A percentile compares a stretch with the other conserved stretches of the same genome.
These are phyloP conservation scores for Cytospora piceae DNA, from an alignment of 2,329 filamentous ascomycete genomes.

Conservation along the genomic window DNA sequence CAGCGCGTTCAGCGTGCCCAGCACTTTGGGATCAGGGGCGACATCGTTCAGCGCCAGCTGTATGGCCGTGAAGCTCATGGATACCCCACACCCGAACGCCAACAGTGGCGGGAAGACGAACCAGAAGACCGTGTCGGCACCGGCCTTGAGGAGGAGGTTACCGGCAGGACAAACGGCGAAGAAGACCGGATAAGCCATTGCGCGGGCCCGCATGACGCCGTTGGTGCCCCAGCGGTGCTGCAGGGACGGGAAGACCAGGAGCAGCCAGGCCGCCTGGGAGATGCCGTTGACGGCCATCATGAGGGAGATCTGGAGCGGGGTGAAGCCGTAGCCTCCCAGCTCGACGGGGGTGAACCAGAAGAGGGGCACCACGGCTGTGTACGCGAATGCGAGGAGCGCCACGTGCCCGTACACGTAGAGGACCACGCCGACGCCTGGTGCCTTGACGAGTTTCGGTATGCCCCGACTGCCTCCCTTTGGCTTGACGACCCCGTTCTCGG, in stretches of 20 bases:
- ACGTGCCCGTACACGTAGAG: slow-evolving; percentile 68
- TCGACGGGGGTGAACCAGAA: slow-evolving; percentile 66
- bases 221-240: slow-evolving; percentile 70
- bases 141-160: slow-evolving; percentile 58
- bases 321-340: slow-evolving; percentile 69
- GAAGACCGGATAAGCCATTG: slow-evolving; percentile 64
- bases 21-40: slow-evolving; percentile 62
- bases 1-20: slow-evolving; percentile 74
- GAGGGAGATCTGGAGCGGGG: slow-evolving; percentile 64
- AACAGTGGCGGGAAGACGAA: slow-evolving; percentile 48
- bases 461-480: slow-evolving; percentile 43
- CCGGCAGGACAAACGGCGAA: slow-evolving; percentile 58
- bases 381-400: slow-evolving; percentile 71
- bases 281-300: slow-evolving; percentile 68
- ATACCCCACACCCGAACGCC: slow-evolving; percentile 63
- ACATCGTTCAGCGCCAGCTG: slow-evolving; percentile 78
- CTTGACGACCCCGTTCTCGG: slow-evolving; percentile 28
- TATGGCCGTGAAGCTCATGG: slow-evolving; percentile 71
- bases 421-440: slow-evolving; percentile 68
- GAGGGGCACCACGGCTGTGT: slow-evolving; percentile 71
- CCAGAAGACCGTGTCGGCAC: slow-evolving; percentile 59
- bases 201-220: slow-evolving; percentile 63
- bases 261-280: slow-evolving; percentile 71
- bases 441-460: slow-evolving; percentile 58
- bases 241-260: slow-evolving; percentile 69